Conservation (phyloP, 257 asterid species). For the Gynochthodes officinalis region DNA sequence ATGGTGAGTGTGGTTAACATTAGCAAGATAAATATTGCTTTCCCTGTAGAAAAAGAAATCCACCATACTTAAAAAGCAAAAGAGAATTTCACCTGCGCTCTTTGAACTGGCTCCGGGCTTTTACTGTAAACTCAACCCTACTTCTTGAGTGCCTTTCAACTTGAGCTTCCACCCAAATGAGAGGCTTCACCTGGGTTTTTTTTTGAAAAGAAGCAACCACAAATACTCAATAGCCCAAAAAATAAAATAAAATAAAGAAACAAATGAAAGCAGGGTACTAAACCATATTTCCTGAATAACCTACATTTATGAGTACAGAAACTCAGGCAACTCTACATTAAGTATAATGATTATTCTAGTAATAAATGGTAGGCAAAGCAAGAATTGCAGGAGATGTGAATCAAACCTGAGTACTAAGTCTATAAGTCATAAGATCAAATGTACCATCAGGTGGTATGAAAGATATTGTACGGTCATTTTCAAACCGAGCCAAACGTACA, state of each 20-base stretch:
- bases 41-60: not conserved
- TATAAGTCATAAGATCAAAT: constrained; percentile 57
- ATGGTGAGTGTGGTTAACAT: not conserved
- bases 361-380: not conserved
- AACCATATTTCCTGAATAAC: not conserved
- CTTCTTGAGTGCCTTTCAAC: constrained; percentile 53
- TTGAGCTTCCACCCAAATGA: constrained; percentile 59
- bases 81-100: constrained; percentile 42
- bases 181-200: constrained; percentile 46
- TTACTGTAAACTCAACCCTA: constrained; percentile 42
- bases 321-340: not conserved
- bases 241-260: not conserved
- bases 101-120: constrained; percentile 60
- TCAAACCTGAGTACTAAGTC: constrained; percentile 48
- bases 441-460: constrained; percentile 59
- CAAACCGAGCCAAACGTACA: constrained; percentile 55
- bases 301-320: not conserved
- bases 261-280: not conserved
- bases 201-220: not conserved
- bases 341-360: not conserved
- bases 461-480: constrained; percentile 50
- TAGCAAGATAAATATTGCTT: not conserved
- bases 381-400: constrained; percentile 6
- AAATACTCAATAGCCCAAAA: not conserved
- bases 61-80: not conserved